Evolutionary conservation across 2,329 filamentous ascomycete genomes (phyloP).

Genomic region (Didymella keratinophila): DNA sequence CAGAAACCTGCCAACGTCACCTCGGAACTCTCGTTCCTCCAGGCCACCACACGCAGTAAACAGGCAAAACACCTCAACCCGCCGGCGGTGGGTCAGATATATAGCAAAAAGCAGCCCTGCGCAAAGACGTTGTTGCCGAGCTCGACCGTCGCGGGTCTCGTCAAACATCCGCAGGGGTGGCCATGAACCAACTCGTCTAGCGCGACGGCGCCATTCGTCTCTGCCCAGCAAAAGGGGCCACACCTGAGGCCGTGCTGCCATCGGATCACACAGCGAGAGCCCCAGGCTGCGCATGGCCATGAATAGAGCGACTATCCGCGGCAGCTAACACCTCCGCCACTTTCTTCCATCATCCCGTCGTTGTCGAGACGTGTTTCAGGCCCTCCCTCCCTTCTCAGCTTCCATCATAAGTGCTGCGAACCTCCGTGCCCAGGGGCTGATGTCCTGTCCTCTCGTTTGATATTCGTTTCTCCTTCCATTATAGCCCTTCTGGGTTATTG

Average conservation of each 20-base stretch:
- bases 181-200: constrained; percentile 22
- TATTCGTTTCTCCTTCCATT: constrained; percentile 36
- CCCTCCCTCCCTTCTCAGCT: constrained; percentile 31
- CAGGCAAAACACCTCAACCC: constrained; percentile 17
- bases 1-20: constrained; percentile 7
- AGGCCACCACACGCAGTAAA: constrained; percentile 8
- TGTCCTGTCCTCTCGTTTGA: constrained; percentile 51
- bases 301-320: constrained; percentile 33
- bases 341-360: constrained; percentile 37
- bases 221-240: constrained; percentile 44
- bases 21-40: constrained; percentile 11
- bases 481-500: constrained; percentile 32
- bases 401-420: constrained; percentile 35
- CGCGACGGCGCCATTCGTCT: constrained; percentile 31
- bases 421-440: constrained; percentile 33
- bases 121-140: constrained; percentile 22
- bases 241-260: constrained; percentile 34
- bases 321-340: constrained; percentile 40
- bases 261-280: constrained; percentile 38
- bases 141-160: constrained; percentile 22
- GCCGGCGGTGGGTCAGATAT: constrained; percentile 16
- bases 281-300: constrained; percentile 37
- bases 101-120: constrained; percentile 21
- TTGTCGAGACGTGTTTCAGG: constrained; percentile 45
- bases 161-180: constrained; percentile 31